Percentiles rank a stretch among this genome's conserved stretches.
Conservation (phyloP, 2,329 filamentous ascomycete species). For the Colletotrichum magnum region DNA sequence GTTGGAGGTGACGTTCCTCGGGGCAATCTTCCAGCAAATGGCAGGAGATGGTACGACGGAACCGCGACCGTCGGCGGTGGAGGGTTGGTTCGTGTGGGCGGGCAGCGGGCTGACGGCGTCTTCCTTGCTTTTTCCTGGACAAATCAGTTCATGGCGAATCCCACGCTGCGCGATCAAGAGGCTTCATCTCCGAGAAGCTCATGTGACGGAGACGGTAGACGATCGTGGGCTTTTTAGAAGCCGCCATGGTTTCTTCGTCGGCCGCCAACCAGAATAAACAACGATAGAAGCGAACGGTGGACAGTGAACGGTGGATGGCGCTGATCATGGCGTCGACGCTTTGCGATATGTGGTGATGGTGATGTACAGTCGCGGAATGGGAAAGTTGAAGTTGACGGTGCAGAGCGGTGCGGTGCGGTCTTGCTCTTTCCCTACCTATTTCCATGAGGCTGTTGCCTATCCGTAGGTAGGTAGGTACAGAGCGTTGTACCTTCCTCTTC, state of each 20-base stretch:
- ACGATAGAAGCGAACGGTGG: neutral
- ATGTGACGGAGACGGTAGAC: neutral
- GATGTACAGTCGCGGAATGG: neutral
- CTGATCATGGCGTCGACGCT: slow-evolving; percentile 5
- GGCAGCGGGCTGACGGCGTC: neutral
- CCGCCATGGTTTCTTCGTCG: neutral
- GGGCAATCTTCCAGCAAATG: slow-evolving; percentile 21
- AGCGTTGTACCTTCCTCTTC: neutral
- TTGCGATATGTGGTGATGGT: slow-evolving; percentile 1
- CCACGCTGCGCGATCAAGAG: neutral
- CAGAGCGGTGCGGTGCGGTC: too few species aligned
- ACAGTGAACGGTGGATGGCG: neutral
- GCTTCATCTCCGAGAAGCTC: slow-evolving; percentile 32
- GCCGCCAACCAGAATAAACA: neutral
- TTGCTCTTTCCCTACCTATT: too few species aligned
- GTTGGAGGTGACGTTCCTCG: slow-evolving; percentile 29
- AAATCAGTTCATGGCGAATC: slow-evolving; percentile 12
- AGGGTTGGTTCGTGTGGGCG: slow-evolving; percentile 1
- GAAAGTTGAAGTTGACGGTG: neutral
- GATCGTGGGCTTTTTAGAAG: neutral
- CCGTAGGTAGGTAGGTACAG: neutral
- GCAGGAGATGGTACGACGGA: slow-evolving; percentile 9
- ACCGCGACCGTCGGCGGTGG: slow-evolving; percentile 8
- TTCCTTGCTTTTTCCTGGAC: slow-evolving; percentile 27
- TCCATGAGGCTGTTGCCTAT: too few species aligned